Evolutionary conservation across 176 grass and related monocot species (phyloP).

Genomic region (Echinochloa phyllopogon): DNA sequence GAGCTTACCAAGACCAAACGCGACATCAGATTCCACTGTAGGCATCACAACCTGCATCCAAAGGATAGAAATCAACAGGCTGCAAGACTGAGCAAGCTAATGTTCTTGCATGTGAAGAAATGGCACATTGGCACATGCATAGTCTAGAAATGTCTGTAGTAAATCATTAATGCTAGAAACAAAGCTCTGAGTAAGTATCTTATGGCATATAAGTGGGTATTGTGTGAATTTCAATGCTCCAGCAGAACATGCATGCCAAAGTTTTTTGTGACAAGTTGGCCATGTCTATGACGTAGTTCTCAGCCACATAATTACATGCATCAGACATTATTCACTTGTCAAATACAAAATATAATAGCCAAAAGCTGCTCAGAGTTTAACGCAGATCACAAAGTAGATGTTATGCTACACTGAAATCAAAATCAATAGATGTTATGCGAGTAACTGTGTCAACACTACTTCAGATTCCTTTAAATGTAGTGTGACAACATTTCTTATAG

Average conservation of each 20-base stretch:
- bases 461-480: background rate
- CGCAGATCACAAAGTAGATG: too few species aligned
- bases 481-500: slow-evolving; percentile 2
- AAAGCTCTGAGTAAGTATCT: slow-evolving; percentile 1
- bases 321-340: slow-evolving; percentile 47
- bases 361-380: slow-evolving; percentile 54
- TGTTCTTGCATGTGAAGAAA: slow-evolving; percentile 6
- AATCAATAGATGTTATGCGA: background rate
- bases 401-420: slow-evolving; percentile 43
- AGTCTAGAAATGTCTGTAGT: background rate
- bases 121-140: background rate
- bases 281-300: background rate
- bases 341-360: slow-evolving; percentile 55
- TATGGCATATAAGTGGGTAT: background rate
- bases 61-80: slow-evolving; percentile 2
- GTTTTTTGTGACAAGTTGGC: slow-evolving; percentile 14
- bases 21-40: slow-evolving; percentile 86
- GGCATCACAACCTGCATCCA: slow-evolving; percentile 85
- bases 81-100: slow-evolving; percentile 1
- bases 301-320: background rate
- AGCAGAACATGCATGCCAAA: slow-evolving; percentile 40
- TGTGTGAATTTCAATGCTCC: background rate
- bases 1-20: slow-evolving; percentile 97
- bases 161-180: background rate
- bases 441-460: background rate